These are phyloP conservation scores for Perilla frutescens DNA, from an alignment of 257 asterid species.

Conservation along the genomic window DNA sequence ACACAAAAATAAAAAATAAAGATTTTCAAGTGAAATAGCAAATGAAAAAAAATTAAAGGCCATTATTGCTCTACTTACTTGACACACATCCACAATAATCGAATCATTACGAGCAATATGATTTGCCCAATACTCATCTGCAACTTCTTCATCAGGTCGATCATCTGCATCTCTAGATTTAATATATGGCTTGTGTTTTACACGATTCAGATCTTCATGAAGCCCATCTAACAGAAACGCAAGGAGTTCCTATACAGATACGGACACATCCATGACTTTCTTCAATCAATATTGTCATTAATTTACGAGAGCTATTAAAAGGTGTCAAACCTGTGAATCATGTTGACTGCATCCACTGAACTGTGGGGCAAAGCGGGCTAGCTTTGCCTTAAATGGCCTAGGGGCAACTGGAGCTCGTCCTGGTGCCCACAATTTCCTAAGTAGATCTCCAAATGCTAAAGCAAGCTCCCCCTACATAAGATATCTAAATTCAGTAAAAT, in stretches of 20 bases:
- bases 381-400: constrained; percentile 87
- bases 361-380: constrained; percentile 98
- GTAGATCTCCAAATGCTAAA: constrained; percentile 97
- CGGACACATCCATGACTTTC: constrained; percentile 26
- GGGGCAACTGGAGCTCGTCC: constrained; percentile 95
- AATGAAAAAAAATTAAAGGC: constrained; percentile 17
- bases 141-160: constrained; percentile 96
- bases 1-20: constrained; percentile 20
- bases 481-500: constrained; percentile 31
- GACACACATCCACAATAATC: constrained; percentile 98
- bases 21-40: neutral
- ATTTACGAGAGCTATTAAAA: constrained; percentile 17
- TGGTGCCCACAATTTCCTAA: constrained; percentile 97
- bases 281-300: constrained; percentile 32
- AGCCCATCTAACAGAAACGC: constrained; percentile 99
- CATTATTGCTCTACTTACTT: constrained; percentile 55
- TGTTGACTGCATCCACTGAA: constrained; percentile 99
- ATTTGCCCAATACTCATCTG: constrained; percentile 99
- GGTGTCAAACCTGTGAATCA: constrained; percentile 84
- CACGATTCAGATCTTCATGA: constrained; percentile 99
- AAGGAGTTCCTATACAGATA: constrained; percentile 83
- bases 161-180: constrained; percentile 97
- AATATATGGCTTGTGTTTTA: constrained; percentile 91
- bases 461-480: constrained; percentile 95
- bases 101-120: constrained; percentile 99